Percentiles rank a stretch among this genome's conserved stretches.
phyloP scores from a whole-genome alignment of 2,329 filamentous ascomycete genomes.

The Aspergillus cejpii region DNA sequence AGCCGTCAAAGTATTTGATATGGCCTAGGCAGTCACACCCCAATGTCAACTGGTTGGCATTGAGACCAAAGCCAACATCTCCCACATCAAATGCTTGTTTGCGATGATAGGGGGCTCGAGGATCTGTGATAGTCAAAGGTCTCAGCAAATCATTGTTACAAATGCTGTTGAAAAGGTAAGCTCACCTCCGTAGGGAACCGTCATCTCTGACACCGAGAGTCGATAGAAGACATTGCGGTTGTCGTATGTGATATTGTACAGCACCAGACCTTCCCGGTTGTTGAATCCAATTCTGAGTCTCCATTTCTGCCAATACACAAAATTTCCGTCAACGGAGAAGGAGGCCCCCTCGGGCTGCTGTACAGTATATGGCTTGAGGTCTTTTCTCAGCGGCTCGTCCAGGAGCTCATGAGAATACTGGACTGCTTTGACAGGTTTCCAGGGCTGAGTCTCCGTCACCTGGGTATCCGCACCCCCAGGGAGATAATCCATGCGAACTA shows the following conservation, averaged over 20 bases:
- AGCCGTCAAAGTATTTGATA: constrained; percentile 60
- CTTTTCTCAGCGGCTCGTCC: constrained; percentile 53
- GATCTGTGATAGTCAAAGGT: constrained; percentile 40
- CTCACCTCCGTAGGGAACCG: constrained; percentile 42
- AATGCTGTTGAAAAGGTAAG: neutral
- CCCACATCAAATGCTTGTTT: constrained; percentile 66
- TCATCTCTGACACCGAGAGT: constrained; percentile 61
- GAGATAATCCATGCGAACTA: constrained; percentile 62
- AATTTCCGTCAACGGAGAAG: constrained; percentile 52
- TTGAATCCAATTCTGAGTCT: constrained; percentile 57
- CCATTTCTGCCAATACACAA: constrained; percentile 62
- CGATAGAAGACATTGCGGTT: constrained; percentile 61
- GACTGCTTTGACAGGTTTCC: constrained; percentile 48
- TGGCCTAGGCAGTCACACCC: constrained; percentile 65
- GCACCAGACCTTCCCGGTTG: constrained; percentile 57
- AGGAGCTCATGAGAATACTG: constrained; percentile 59
- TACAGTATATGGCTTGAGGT: constrained; percentile 59
- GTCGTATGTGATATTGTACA: constrained; percentile 61
- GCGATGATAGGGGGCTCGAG: constrained; percentile 60
- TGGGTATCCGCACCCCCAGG: constrained; percentile 60
- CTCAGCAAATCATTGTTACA: constrained; percentile 1
- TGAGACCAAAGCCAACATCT: constrained; percentile 59
- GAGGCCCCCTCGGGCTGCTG: constrained; percentile 60
- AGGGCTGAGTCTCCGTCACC: constrained; percentile 50
- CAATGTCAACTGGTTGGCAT: constrained; percentile 62